Percentiles rank a stretch among this genome's conserved stretches.
These are phyloP conservation scores for Royoungia palumana DNA, from an alignment of 768 basidiomycete species.

Conservation along the genomic window DNA sequence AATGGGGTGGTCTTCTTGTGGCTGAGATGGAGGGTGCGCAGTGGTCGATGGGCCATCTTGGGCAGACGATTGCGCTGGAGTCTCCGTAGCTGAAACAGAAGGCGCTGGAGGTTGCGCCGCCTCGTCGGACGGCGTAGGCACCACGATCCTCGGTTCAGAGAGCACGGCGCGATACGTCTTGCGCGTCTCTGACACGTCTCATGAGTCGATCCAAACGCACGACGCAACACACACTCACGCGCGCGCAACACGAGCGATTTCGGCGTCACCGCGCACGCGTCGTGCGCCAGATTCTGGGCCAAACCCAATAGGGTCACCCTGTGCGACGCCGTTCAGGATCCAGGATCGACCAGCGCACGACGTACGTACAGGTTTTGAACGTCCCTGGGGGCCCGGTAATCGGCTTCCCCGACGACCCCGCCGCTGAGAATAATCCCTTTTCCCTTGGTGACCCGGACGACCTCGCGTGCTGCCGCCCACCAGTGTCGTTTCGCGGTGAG, in stretches of 20 bases:
- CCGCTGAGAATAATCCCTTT: conserved; percentile 72
- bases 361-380: conserved; percentile 67
- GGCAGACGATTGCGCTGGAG: neutral
- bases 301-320: conserved; percentile 69
- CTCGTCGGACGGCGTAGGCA: conserved; percentile 35
- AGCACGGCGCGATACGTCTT: conserved; percentile 77
- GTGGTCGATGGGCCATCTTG: neutral
- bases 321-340: neutral
- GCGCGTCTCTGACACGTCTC: conserved; percentile 59
- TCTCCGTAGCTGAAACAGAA: neutral
- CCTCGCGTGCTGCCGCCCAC: conserved; percentile 79
- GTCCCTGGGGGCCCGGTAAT: conserved; percentile 70
- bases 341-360: neutral
- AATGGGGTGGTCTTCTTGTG: neutral
- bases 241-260: conserved; percentile 71
- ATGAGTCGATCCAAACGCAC: neutral
- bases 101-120: neutral
- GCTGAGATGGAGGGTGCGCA: neutral
- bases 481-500: conserved; percentile 67
- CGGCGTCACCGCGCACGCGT: conserved; percentile 54
- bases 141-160: conserved; percentile 67
- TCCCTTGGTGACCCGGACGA: conserved; percentile 77
- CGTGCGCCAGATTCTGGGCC: conserved; percentile 64
- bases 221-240: conserved; percentile 44
- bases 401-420: conserved; percentile 56